Evolutionary conservation across 176 grass and related monocot species (phyloP).

Genomic region (Hordeum marinum): DNA sequence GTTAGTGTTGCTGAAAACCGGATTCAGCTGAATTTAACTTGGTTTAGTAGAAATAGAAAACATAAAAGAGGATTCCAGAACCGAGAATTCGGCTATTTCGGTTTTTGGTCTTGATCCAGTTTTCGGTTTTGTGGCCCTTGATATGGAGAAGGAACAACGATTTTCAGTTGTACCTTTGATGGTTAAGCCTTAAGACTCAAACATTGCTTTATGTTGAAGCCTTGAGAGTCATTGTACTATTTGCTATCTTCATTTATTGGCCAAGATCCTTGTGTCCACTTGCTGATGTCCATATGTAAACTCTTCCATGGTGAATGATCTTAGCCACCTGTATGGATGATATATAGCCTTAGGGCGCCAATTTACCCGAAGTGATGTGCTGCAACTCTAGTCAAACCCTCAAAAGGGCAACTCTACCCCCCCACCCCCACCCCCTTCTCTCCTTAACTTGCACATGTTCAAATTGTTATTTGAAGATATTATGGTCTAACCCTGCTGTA

Average conservation of each 20-base stretch:
- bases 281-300: neutral
- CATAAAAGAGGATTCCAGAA: neutral
- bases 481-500: neutral
- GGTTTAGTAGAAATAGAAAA: neutral
- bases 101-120: neutral
- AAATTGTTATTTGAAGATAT: neutral
- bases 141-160: neutral
- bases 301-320: neutral
- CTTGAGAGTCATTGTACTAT: neutral
- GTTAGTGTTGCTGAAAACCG: too few relatives aligned
- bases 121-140: neutral
- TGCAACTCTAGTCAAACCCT: too few relatives aligned
- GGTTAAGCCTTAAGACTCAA: neutral
- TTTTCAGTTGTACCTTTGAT: neutral
- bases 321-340: too few relatives aligned
- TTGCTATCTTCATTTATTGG: neutral
- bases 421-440: too few relatives aligned
- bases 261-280: neutral
- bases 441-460: neutral
- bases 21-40: too few relatives aligned
- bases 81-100: neutral
- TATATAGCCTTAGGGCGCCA: too few relatives aligned
- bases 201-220: neutral
- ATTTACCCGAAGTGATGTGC: neutral
- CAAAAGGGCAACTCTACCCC: too few relatives aligned